Base-by-base conservation (phyloP, 2,329 filamentous ascomycete genomes). In the Ophiocordyceps australis region DNA sequence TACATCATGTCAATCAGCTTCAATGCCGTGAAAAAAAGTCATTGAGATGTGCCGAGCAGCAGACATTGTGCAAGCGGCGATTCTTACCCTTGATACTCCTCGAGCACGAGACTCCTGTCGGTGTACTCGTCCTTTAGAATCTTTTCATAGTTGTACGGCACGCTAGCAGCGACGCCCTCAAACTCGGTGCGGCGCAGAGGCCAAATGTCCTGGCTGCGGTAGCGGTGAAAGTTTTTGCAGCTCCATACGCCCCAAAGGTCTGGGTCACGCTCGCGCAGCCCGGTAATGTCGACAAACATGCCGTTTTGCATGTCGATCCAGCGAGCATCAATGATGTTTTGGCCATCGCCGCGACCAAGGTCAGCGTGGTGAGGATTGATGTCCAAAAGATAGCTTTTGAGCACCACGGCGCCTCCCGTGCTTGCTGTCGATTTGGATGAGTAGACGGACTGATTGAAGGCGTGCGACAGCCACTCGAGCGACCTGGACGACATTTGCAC, bases 231-330 rank as follows among this genome's bases (percentile, higher is more conserved):
- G 43, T 89, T 85, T 55, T 86, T 86, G 54, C 79, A 86, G 40
- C 67, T 71, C 68, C 75, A 79, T 17, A 77, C 46, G 6, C 76
- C 75, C 0, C 78, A 76, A 13, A 53, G 39, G 3, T 46, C 47
- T 11, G 55, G 53, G 17, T 80, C 59, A 13, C 74, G 65, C 52
- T 82, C 74, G 26, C 67, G 66, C 19, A 89, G 52, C 9, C 68
- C 79, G 1, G 81, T 89, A 40, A 91, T 82, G 46, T 89, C 80
- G 46, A 89, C 72, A 47, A 78, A 91, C 40, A 86, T 61, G 24
- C 80, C 80, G 38, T 74, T 89, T 28, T 54, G 49, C 30, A 62
- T 62, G 47, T 89, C 79, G 41, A 89, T 79, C 77, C 78, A 91
- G 23, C 81, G 64, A 14, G 74, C 80, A 48, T 89, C 81, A 39